These are phyloP conservation scores for Beta corolliflora DNA, from an alignment of 179 eudicot genomes.

Conservation along the genomic window DNA sequence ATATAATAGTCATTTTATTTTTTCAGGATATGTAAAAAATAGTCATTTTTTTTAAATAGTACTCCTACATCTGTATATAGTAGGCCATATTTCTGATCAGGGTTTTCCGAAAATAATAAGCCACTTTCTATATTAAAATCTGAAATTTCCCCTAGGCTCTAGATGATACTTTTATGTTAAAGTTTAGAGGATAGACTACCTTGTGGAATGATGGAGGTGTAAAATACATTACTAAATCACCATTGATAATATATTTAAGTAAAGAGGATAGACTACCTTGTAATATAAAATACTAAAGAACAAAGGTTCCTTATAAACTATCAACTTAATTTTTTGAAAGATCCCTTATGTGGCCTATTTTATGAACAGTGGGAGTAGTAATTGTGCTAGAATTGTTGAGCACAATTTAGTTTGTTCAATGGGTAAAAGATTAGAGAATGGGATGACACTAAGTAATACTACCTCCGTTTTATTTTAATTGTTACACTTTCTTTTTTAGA, in stretches of 20 bases:
- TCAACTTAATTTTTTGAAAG: background rate
- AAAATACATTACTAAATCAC: too few species aligned
- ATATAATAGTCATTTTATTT: background rate
- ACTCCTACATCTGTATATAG: background rate
- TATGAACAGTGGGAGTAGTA: background rate
- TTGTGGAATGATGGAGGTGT: background rate
- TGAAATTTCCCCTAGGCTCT: background rate
- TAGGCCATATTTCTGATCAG: background rate
- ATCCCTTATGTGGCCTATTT: background rate
- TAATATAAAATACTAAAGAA: background rate
- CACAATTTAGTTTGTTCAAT: background rate
- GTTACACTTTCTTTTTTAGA: too few species aligned
- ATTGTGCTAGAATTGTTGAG: background rate
- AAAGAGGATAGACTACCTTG: too few species aligned
- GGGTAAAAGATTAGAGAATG: background rate
- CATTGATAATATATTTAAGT: too few species aligned
- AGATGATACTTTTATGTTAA: background rate
- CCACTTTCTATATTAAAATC: background rate
- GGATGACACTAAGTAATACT: background rate
- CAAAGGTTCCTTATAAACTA: background rate
- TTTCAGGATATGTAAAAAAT: background rate
- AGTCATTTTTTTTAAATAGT: background rate
- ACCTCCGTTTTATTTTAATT: too few species aligned
- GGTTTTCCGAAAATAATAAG: background rate
- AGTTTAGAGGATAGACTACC: background rate